Percentiles rank a stretch among this genome's conserved stretches.
Evolutionary conservation across 768 basidiomycete genomes (phyloP).

Genomic region (Gelatoporia subvermispora): DNA sequence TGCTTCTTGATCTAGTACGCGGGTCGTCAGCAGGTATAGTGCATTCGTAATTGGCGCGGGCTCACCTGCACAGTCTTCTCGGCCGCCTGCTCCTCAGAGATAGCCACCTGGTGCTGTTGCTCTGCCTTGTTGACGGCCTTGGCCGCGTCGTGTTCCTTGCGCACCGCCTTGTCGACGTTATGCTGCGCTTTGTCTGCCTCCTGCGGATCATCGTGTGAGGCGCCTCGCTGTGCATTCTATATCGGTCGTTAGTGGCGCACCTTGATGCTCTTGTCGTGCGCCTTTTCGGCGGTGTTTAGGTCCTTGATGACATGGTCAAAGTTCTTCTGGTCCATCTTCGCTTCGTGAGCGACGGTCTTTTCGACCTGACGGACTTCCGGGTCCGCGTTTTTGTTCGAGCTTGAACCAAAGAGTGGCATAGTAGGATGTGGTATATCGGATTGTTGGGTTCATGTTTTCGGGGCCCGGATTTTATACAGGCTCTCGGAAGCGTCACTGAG

Average conservation of each 20-base stretch:
- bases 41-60: not conserved
- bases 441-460: no score
- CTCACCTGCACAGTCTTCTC: slow-evolving; percentile 42
- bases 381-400: slow-evolving; percentile 18
- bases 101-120: slow-evolving; percentile 46
- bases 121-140: slow-evolving; percentile 48
- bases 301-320: slow-evolving; percentile 53
- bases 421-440: not conserved
- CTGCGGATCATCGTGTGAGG: slow-evolving; percentile 21
- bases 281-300: slow-evolving; percentile 48
- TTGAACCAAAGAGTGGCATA: slow-evolving; percentile 26
- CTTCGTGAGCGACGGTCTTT: slow-evolving; percentile 43
- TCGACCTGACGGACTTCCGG: slow-evolving; percentile 36
- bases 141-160: slow-evolving; percentile 45
- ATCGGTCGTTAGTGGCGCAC: slow-evolving; percentile 23
- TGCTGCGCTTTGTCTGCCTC: slow-evolving; percentile 43
- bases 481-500: no score
- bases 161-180: slow-evolving; percentile 41
- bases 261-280: slow-evolving; percentile 47
- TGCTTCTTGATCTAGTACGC: slow-evolving; percentile 25
- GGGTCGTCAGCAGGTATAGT: not conserved
- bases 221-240: not conserved
- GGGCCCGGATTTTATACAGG: no score
- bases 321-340: slow-evolving; percentile 44
- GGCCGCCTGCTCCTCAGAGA: slow-evolving; percentile 37